phyloP scores from a whole-genome alignment of 2,329 filamentous ascomycete species.

The Boeremia exigua region DNA sequence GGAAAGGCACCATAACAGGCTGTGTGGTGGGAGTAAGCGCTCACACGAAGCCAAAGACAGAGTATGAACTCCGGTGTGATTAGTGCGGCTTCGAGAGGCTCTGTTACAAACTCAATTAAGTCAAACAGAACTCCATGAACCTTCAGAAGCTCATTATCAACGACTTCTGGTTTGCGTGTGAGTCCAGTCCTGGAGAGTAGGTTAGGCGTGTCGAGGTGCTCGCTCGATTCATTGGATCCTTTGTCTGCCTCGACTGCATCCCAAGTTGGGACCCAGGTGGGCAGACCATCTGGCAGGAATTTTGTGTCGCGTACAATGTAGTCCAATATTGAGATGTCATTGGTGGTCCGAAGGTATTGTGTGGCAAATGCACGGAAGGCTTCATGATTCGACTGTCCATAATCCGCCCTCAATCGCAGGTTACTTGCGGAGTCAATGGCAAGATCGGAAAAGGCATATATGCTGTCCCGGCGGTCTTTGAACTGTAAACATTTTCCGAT shows the following conservation, averaged over 20 bases:
- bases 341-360: background rate
- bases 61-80: background rate
- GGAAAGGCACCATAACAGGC: too few species aligned
- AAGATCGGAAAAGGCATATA: background rate
- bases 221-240: background rate
- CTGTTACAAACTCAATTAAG: background rate
- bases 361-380: background rate
- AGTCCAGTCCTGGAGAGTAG: too few species aligned
- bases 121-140: background rate
- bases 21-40: too few species aligned
- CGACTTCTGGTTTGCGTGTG: background rate
- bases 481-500: background rate
- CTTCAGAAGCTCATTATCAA: background rate
- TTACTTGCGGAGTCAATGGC: background rate
- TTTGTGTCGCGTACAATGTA: background rate
- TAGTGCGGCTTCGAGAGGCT: background rate
- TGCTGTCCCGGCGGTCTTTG: background rate
- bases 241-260: background rate
- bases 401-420: background rate
- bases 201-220: background rate
- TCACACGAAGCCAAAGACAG: background rate
- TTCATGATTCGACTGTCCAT: background rate
- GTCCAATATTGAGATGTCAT: background rate
- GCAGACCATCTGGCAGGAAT: background rate
- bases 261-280: background rate